phyloP scores from a whole-genome alignment of 2,329 filamentous ascomycete genomes.

The Xenoacremonium recifei region DNA sequence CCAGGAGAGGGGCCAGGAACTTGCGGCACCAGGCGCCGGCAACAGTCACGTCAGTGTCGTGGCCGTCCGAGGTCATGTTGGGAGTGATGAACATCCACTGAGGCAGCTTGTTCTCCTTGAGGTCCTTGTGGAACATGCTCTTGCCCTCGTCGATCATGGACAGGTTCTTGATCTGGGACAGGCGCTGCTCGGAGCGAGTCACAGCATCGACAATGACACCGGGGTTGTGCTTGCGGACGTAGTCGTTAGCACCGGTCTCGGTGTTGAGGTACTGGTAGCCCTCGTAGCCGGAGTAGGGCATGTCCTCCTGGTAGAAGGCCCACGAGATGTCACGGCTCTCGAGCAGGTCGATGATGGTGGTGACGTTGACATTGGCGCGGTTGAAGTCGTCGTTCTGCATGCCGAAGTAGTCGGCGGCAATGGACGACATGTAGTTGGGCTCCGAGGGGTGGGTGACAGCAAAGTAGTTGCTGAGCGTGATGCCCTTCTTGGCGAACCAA shows the following conservation, averaged over 20 bases:
- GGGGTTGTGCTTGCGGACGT: constrained; percentile 81
- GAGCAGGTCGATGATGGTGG: constrained; percentile 66
- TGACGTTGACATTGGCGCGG: constrained; percentile 57
- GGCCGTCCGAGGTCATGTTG: constrained; percentile 75
- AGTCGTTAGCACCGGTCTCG: constrained; percentile 65
- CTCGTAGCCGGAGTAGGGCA: constrained; percentile 73
- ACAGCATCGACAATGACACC: constrained; percentile 65
- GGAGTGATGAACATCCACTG: constrained; percentile 73
- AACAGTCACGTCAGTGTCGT: constrained; percentile 69
- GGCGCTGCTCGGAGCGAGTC: constrained; percentile 55
- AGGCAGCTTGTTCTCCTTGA: constrained; percentile 61
- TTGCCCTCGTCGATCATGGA: constrained; percentile 39
- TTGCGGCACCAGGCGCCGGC: constrained; percentile 66
- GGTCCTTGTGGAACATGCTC: constrained; percentile 63
- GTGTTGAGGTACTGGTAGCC: constrained; percentile 64
- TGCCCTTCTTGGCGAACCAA: constrained; percentile 28
- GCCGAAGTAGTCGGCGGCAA: constrained; percentile 64
- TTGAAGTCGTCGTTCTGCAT: constrained; percentile 58
- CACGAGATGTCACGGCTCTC: constrained; percentile 64
- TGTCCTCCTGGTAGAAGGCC: constrained; percentile 74
- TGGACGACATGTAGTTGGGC: constrained; percentile 65
- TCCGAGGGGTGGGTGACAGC: constrained; percentile 64
- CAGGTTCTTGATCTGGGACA: constrained; percentile 72
- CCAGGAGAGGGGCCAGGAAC: constrained; percentile 70
- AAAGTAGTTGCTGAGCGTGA: constrained; percentile 35